phyloP scores from a whole-genome alignment of 257 asterid genomes.

The Rauvolfia tetraphylla region DNA sequence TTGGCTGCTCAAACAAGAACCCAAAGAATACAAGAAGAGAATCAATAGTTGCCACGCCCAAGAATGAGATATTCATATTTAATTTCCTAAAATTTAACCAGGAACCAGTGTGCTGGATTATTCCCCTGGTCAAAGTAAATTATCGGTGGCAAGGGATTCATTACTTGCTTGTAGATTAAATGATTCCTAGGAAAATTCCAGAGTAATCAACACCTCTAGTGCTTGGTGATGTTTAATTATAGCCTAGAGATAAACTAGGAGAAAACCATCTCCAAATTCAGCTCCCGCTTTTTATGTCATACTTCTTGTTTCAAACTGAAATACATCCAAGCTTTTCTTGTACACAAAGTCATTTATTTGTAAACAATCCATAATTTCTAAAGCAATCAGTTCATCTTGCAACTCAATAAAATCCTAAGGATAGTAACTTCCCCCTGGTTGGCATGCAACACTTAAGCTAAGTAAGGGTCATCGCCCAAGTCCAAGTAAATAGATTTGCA shows the following conservation, averaged over 20 bases:
- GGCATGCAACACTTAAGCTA: neutral
- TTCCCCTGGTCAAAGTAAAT: neutral
- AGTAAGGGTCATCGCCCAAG: neutral
- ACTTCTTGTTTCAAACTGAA: neutral
- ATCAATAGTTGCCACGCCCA: constrained; percentile 3
- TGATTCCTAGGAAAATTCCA: neutral
- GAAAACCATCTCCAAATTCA: neutral
- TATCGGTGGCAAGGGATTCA: neutral
- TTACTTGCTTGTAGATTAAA: neutral
- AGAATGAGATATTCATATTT: neutral
- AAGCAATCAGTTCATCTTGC: neutral
- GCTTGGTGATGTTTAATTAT: neutral
- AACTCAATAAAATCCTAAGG: neutral
- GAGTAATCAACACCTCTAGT: neutral
- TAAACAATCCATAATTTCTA: neutral
- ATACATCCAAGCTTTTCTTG: neutral
- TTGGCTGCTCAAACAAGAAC: constrained; percentile 21
- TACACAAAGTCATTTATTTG: neutral
- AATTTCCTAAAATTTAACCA: neutral
- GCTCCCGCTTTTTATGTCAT: neutral
- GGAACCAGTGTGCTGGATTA: neutral
- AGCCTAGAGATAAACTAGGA: neutral
- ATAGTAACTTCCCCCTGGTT: neutral
- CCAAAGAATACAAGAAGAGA: constrained; percentile 12
- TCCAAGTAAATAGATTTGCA: neutral